Evolutionary conservation across 2,329 filamentous ascomycete species (phyloP), one percentile per base, ranked within the genome.

Genomic region (Phialocephala subalpina): DNA sequence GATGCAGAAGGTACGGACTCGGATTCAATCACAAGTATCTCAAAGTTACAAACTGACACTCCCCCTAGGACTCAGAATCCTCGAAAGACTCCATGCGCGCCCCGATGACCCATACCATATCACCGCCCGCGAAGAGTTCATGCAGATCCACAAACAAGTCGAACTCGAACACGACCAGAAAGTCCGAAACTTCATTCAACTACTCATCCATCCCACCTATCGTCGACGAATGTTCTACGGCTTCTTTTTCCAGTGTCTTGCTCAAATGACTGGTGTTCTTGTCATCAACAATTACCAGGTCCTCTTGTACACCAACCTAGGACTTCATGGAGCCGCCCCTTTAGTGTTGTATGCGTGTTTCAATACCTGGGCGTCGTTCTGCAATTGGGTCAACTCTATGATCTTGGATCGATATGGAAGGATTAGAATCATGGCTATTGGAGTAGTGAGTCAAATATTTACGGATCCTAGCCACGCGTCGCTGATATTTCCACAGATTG

Each of bases 21-120:
- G 3, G 3, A 8, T 20, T 3, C 18, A 20, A 7, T 9, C 8
- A 14, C 35, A 38, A 38, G 35, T 3, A n/a, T n/a, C n/a, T n/a
- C 42, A 8, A 45, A n/a, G 12, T 4, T 45, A 14, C 18, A n/a
- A n/a, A 55, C 63, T 60, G n/a, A 57, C 49, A 33, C 69, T 73
- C 36, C 70, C 75, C 4, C 35, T 66, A 18, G 72, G 67, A 33
- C 67, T 76, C 63, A 33, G 67, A 62, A 25, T 65, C 65, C 52
- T 63, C 63, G 18, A 58, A 59, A 45, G 42, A 20, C 42, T 45
- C 20, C 42, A 45, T 45, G 42, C 42, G 14, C 42, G 42, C 8
- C 42, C 42, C 8, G 42, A 45, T 20, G 42, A 45, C 20, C 42
- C 42, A 45, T 45, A 45, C n/a, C 42, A 45, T 18, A 45, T 45